Base-by-base conservation (phyloP, 164 flowering plant species). In the Pachysandra terminalis region DNA sequence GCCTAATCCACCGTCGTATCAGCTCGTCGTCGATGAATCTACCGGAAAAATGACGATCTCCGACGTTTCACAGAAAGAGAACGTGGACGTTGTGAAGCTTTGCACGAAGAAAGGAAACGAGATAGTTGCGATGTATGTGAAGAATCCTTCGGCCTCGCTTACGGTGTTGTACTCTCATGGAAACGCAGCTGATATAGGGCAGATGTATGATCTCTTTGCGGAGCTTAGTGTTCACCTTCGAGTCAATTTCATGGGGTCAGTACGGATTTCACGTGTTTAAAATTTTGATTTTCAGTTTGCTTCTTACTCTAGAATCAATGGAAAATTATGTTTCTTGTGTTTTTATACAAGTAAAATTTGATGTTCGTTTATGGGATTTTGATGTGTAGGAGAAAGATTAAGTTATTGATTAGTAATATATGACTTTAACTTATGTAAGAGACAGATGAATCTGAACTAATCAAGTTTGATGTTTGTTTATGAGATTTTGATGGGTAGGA, bases 111-210 rank as follows among this genome's bases (percentile, higher is more conserved):
- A 79, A 67, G 96, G 96, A 66, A 88, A 79, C 63, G 81, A 85
- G 67, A 80, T 90, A 51, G 84, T 87, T 57, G 95, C 90, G 3
- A 59, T 86, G 71, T 89, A 85, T 49, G 73, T 90, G 22, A 84
- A 74, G 82, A 87, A 93, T 61, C 88, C 88, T 10, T 37, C 77
- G 59, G 96, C 98, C 48, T 59, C 74, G 67, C 67, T 90, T 52
- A 93, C 98, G 21, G 28, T 90, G 64, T 72, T 93, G 48, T 90
- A 90, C 64, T 90, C 98, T 14, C 98, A 92, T 65, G 98, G 98
- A 4, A 92, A 92, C 74, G 98, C 98, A 0, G 90, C 95, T 63
- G 98, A 93, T 89, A 72, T 93, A 56, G 96, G 98, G 9, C 98
- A 93, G 84, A 87, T 93, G 90, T 90, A 74, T 70, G 93, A 89